A percentile compares a stretch with the other conserved stretches of the same genome.
Conservation (phyloP, 1,139 yeast species). For the Sugiyamaella paludigena region DNA sequence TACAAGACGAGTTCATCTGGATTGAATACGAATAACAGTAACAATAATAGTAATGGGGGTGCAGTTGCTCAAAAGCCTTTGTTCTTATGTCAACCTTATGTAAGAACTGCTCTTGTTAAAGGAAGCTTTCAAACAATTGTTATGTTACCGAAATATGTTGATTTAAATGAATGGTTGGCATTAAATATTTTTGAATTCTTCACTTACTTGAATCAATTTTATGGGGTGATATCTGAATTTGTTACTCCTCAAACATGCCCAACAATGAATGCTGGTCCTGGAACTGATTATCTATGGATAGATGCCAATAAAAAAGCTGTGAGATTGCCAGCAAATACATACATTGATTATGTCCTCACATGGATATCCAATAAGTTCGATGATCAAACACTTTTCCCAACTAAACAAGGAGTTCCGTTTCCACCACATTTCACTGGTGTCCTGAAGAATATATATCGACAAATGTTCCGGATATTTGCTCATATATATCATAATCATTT, state of each 20-base stretch:
- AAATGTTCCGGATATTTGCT: conserved; percentile 95
- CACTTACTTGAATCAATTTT: conserved; percentile 81
- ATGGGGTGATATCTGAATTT: conserved; percentile 83
- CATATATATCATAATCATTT: conserved; percentile 93
- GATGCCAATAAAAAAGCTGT: conserved; percentile 75
- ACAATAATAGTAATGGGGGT: not conserved
- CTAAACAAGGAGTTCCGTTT: conserved; percentile 85
- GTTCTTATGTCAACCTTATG: conserved; percentile 89
- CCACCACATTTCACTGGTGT: conserved; percentile 83
- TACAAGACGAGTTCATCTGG: conserved; percentile 6
- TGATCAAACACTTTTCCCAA: conserved; percentile 89
- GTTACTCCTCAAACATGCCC: conserved; percentile 88
- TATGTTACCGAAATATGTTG: conserved; percentile 91
- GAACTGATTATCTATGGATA: conserved; percentile 87
- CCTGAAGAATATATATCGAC: conserved; percentile 80
- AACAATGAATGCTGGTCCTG: conserved; percentile 94
- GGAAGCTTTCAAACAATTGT: conserved; percentile 98
- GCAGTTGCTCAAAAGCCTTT: conserved; percentile 45
- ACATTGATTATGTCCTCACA: conserved; percentile 84
- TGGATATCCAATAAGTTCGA: conserved; percentile 88
- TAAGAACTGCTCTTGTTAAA: conserved; percentile 88
- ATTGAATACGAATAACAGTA: not conserved
- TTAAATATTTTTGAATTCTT: conserved; percentile 86
- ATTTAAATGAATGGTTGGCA: conserved; percentile 93
- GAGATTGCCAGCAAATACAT: conserved; percentile 87